phyloP scores from a whole-genome alignment of 495 filamentous ascomycete genomes.

The Penicillium samsonianum region DNA sequence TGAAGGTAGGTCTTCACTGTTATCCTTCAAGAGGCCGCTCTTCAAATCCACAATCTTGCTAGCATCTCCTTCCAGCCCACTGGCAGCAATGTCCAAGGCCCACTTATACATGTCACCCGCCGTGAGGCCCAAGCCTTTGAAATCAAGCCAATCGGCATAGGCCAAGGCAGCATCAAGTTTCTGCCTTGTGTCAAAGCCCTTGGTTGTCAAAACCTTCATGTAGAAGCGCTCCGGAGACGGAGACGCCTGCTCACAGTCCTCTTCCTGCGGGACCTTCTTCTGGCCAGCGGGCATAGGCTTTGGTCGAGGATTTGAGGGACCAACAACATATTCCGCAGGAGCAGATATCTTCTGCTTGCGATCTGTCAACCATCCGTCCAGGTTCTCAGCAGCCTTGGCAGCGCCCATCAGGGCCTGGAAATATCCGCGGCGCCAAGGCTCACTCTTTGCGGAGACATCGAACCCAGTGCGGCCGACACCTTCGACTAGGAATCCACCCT shows the following conservation, averaged over 20 bases:
- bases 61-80: constrained; percentile 46
- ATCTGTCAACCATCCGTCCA: constrained; percentile 76
- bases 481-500: constrained; percentile 56
- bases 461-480: constrained; percentile 59
- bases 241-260: constrained; percentile 66
- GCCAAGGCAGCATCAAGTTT: constrained; percentile 75
- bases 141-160: constrained; percentile 81
- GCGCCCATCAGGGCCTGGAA: constrained; percentile 74
- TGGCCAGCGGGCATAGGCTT: constrained; percentile 65
- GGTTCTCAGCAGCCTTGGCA: constrained; percentile 73
- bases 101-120: constrained; percentile 69
- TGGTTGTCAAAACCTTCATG: constrained; percentile 72
- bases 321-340: constrained; percentile 67
- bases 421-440: constrained; percentile 82
- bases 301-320: constrained; percentile 80
- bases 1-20: constrained; percentile 54
- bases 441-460: constrained; percentile 72
- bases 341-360: constrained; percentile 64
- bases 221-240: constrained; percentile 71
- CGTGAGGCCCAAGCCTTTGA: constrained; percentile 61
- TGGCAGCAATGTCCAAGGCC: constrained; percentile 68
- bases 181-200: constrained; percentile 72
- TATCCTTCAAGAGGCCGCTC: constrained; percentile 60
- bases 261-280: constrained; percentile 61
- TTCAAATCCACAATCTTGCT: constrained; percentile 56